Base-by-base conservation (phyloP, 169 alveolate species). In the Plasmodium chabaudi region DNA sequence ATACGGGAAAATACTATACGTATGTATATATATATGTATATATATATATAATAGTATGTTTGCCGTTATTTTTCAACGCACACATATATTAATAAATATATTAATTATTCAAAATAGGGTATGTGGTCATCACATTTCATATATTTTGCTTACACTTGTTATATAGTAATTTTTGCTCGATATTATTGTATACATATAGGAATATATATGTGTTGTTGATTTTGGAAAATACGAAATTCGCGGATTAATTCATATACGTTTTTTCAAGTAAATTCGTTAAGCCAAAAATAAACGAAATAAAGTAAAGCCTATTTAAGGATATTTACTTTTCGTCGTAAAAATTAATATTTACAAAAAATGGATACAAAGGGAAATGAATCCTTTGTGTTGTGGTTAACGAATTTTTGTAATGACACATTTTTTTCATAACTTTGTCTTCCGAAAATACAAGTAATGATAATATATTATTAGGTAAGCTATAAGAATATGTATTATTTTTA, bases 381-480 rank as follows among this genome's bases (percentile, higher is more conserved):
- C 51, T 39, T 53, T 75, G 88, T 19, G 77, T 63, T 51, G 88
- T 64, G 13, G 63, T 9, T 25, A 42, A 46, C 4, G 73, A 65
- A 69, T 75, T 53, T 44, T 75, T 65, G 27, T 42, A 12, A 0
- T 67, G 74, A 21, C 59, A 75, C 2, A 39, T 39, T 39, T 42
- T 68, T 57, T 75, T 75, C 67, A 75, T 75, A 15, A 75, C 39
- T 51, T 75, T 64, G 25, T 75, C 74, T 46, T 75, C 88, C 4
- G 88, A 75, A 64, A 75, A 75, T 5, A 75, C 88, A 63, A 75
- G 77, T 19, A 75, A 44, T 9, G 88, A 75, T 51, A 75, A 56
- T n/a, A 56, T 44, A 39, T 75, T 75, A 49, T 67, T 63, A 17
- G 77, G 88, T 27, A 63, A 25, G 12, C 61, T 75, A 47, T 75